A percentile compares a stretch with the other conserved stretches of the same genome.
Conservation (phyloP, 2,329 filamentous ascomycete genomes). For the Colletotrichum sp. region DNA sequence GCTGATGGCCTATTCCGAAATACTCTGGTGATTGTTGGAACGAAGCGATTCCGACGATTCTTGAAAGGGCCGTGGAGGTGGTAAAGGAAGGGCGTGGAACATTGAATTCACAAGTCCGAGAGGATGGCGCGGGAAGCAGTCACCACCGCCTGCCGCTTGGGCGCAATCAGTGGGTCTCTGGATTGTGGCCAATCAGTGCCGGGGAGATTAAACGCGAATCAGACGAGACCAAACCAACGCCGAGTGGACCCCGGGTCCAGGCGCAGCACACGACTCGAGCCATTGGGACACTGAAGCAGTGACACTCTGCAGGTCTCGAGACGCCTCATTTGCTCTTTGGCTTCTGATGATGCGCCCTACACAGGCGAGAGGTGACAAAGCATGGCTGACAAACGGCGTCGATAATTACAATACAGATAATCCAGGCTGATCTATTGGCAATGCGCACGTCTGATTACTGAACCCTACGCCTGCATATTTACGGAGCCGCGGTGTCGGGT, state of each 20-base stretch:
- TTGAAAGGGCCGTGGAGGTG: not conserved
- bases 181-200: not conserved
- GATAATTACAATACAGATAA: not conserved
- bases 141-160: slow-evolving; percentile 19
- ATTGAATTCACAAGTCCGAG: not conserved
- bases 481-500: not conserved
- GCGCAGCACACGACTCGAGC: not conserved
- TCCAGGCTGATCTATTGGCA: not conserved
- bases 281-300: not conserved
- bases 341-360: not conserved
- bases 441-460: not conserved
- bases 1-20: not conserved
- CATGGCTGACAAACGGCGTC: not conserved
- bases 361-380: not conserved
- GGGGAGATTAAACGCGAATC: slow-evolving; percentile 7
- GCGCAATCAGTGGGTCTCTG: not conserved
- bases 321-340: not conserved
- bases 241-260: not conserved
- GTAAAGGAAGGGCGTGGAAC: not conserved
- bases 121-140: slow-evolving; percentile 17
- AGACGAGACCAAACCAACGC: slow-evolving; percentile 5
- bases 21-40: not conserved
- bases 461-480: not conserved
- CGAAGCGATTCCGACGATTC: not conserved
- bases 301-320: not conserved